A percentile compares a stretch with the other conserved stretches of the same genome.
phyloP scores from a whole-genome alignment of 2,329 filamentous ascomycete genomes.

The Venturiaceae sp. region DNA sequence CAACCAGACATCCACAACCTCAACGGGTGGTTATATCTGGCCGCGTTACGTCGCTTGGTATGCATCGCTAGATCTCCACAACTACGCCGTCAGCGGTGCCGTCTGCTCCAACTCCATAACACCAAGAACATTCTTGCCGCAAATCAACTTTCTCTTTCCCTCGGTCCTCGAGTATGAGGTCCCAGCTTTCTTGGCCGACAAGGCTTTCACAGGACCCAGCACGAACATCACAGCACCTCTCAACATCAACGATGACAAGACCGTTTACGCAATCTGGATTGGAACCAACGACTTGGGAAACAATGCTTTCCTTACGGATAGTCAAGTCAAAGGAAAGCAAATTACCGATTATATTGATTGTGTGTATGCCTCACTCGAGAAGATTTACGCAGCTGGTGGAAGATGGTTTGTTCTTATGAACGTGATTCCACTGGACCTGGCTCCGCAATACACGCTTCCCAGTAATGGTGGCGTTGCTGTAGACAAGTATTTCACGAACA shows the following conservation, averaged over 20 bases:
- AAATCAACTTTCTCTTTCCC: slow-evolving; percentile 49
- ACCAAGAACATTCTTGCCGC: slow-evolving; percentile 35
- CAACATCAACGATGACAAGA: slow-evolving; percentile 36
- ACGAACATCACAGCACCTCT: neutral
- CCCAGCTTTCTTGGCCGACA: slow-evolving; percentile 37
- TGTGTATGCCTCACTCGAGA: slow-evolving; percentile 53
- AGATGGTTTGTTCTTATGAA: slow-evolving; percentile 67
- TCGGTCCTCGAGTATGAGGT: slow-evolving; percentile 38
- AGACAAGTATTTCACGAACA: slow-evolving; percentile 37
- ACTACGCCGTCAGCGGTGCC: slow-evolving; percentile 63
- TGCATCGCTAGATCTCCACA: slow-evolving; percentile 44
- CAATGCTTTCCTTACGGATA: slow-evolving; percentile 55
- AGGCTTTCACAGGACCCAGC: slow-evolving; percentile 30
- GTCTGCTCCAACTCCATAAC: slow-evolving; percentile 63
- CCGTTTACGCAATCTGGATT: slow-evolving; percentile 70
- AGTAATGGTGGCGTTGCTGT: slow-evolving; percentile 32
- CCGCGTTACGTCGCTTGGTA: slow-evolving; percentile 54
- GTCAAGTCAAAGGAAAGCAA: slow-evolving; percentile 48
- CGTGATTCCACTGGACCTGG: slow-evolving; percentile 54
- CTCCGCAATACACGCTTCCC: slow-evolving; percentile 53
- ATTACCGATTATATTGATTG: slow-evolving; percentile 59
- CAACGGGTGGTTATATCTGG: slow-evolving; percentile 61
- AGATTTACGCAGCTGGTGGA: slow-evolving; percentile 55
- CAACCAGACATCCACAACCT: slow-evolving; percentile 37
- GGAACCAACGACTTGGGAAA: slow-evolving; percentile 71